These are phyloP conservation scores for Davidsoniella australis DNA, from an alignment of 2,329 filamentous ascomycete species.

Conservation along the genomic window DNA sequence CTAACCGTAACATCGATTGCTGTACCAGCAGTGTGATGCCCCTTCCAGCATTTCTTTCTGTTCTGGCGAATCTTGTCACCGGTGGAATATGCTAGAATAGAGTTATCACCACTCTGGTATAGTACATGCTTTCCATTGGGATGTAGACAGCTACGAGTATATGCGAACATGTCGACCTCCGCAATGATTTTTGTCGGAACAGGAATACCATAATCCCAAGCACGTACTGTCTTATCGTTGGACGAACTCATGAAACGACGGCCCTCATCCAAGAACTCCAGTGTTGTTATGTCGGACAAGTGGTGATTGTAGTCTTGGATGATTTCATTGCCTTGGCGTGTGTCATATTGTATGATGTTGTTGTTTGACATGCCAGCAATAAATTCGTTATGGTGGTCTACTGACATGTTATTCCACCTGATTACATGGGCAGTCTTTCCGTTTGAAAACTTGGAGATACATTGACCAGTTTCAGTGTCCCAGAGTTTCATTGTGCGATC, in stretches of 20 bases:
- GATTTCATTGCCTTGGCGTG: constrained; percentile 54
- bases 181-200: constrained; percentile 98
- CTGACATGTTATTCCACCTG: constrained; percentile 80
- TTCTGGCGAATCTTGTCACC: constrained; percentile 96
- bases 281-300: constrained; percentile 91
- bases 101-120: constrained; percentile 87
- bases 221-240: constrained; percentile 87
- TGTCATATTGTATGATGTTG: constrained; percentile 96
- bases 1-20: constrained; percentile 78
- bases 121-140: constrained; percentile 88
- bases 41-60: constrained; percentile 87
- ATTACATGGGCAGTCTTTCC: constrained; percentile 92
- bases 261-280: constrained; percentile 88
- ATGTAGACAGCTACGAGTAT: constrained; percentile 71
- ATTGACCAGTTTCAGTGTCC: constrained; percentile 91
- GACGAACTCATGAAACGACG: constrained; percentile 95
- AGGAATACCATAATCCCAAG: constrained; percentile 97
- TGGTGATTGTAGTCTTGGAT: constrained; percentile 98
- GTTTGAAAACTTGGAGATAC: constrained; percentile 73
- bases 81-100: constrained; percentile 87
- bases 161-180: constrained; percentile 93
- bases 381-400: constrained; percentile 70
- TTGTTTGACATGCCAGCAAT: constrained; percentile 95
- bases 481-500: constrained; percentile 94
- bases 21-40: constrained; percentile 90